These are phyloP conservation scores for Agrostemma githago DNA, from an alignment of 148 eudicot species.

Conservation along the genomic window DNA sequence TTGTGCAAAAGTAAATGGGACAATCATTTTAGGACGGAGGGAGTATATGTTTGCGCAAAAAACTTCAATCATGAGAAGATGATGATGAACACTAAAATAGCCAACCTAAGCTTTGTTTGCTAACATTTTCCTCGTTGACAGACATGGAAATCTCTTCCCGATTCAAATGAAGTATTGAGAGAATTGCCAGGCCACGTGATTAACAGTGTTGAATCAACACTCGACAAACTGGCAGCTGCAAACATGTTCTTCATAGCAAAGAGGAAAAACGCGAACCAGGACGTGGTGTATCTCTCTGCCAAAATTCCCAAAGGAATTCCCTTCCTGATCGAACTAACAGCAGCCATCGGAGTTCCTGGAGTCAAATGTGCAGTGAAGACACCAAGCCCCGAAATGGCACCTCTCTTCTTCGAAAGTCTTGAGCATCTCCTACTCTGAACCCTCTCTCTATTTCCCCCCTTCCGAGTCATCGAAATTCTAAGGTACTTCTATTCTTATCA, in stretches of 20 bases:
- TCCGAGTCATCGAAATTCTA: neutral
- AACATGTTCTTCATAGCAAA: slow-evolving; percentile 96
- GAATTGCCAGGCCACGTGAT: slow-evolving; percentile 67
- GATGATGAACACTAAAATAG: neutral
- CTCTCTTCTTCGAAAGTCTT: slow-evolving; percentile 82
- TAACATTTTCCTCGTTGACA: slow-evolving; percentile 30
- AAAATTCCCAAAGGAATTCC: slow-evolving; percentile 83
- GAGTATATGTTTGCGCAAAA: neutral
- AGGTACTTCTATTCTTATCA: slow-evolving; percentile 18
- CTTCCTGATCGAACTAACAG: slow-evolving; percentile 83
- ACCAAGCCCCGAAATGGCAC: slow-evolving; percentile 84
- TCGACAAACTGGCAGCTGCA: slow-evolving; percentile 62
- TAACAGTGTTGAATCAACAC: slow-evolving; percentile 67
- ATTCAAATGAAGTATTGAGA: slow-evolving; percentile 79
- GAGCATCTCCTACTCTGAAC: slow-evolving; percentile 60
- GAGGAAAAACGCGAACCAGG: slow-evolving; percentile 84
- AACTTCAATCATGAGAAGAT: neutral
- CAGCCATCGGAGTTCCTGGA: slow-evolving; percentile 68
- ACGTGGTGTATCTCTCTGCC: slow-evolving; percentile 88
- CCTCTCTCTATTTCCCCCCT: neutral
- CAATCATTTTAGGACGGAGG: too few relatives aligned
- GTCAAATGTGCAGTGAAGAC: slow-evolving; percentile 86
- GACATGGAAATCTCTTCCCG: slow-evolving; percentile 98
- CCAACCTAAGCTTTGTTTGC: too few relatives aligned
- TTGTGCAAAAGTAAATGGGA: too few relatives aligned